Evolutionary conservation across 225 moss, liverwort and hornwort genomes (phyloP).

Genomic region (Lunularia cruciata): DNA sequence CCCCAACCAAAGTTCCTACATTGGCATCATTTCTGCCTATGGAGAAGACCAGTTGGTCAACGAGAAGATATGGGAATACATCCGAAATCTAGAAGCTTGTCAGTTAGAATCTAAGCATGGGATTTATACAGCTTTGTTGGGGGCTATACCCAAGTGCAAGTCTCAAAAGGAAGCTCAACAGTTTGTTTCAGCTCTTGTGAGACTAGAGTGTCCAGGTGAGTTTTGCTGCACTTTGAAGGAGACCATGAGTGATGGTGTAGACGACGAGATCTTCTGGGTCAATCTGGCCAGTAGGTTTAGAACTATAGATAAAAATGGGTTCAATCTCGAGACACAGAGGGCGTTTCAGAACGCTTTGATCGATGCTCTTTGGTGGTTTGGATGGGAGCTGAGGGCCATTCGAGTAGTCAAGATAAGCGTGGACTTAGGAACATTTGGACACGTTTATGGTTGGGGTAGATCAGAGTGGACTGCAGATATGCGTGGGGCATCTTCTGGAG

Average conservation of each 20-base stretch:
- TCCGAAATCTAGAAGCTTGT: conserved; percentile 49
- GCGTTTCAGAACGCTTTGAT: conserved; percentile 75
- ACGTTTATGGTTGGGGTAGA: conserved; percentile 65
- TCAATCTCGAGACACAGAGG: conserved; percentile 80
- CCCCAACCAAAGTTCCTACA: conserved; percentile 69
- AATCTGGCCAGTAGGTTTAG: conserved; percentile 39
- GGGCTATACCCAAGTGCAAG: conserved; percentile 70
- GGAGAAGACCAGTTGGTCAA: conserved; percentile 59
- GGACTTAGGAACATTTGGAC: conserved; percentile 63
- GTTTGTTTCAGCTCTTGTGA: conserved; percentile 50
- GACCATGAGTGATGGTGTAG: conserved; percentile 25
- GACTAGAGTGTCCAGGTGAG: conserved; percentile 60
- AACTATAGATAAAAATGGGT: conserved; percentile 68
- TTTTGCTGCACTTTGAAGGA: conserved; percentile 57
- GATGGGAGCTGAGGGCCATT: conserved; percentile 77
- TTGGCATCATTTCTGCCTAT: conserved; percentile 66
- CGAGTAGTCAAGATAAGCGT: conserved; percentile 73
- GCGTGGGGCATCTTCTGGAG: conserved; percentile 65
- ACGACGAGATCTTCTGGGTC: conserved; percentile 47
- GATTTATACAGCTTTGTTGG: conserved; percentile 60
- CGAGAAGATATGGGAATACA: conserved; percentile 51
- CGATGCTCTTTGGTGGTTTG: conserved; percentile 84
- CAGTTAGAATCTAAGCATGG: conserved; percentile 58
- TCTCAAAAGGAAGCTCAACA: conserved; percentile 47
- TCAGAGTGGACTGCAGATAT: conserved; percentile 72